phyloP scores from a whole-genome alignment of 257 asterid species.

The Plantago elongata region DNA sequence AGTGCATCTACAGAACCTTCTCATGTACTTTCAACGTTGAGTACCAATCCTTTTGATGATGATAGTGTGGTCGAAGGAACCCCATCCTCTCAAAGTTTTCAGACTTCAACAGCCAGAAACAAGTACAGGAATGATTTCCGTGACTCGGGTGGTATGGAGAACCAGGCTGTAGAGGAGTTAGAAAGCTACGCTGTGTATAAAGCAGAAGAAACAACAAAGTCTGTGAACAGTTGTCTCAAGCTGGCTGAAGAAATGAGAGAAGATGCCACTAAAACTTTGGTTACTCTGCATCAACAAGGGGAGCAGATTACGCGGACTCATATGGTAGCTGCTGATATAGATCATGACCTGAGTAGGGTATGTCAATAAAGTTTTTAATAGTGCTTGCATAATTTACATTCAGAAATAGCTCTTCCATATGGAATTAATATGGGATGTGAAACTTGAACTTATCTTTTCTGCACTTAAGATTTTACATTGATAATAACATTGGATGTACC shows the following conservation, averaged over 20 bases:
- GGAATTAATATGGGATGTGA: no score
- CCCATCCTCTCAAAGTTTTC: conserved; percentile 29
- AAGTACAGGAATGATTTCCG: conserved; percentile 60
- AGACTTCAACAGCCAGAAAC: conserved; percentile 43
- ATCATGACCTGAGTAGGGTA: conserved; percentile 90
- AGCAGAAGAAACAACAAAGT: conserved; percentile 81
- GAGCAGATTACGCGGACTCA: conserved; percentile 87
- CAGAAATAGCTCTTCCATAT: background rate
- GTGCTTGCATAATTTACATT: background rate
- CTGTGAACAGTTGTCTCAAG: conserved; percentile 72
- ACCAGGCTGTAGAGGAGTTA: conserved; percentile 66
- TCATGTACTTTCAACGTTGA: conserved; percentile 27
- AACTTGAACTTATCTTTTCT: no score
- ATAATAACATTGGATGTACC: no score
- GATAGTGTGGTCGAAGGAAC: conserved; percentile 24
- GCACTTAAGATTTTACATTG: no score
- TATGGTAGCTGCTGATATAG: conserved; percentile 78
- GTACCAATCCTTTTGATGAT: conserved; percentile 65
- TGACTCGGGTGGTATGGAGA: conserved; percentile 73
- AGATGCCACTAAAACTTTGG: conserved; percentile 80
- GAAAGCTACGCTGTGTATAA: conserved; percentile 66
- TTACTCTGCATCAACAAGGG: conserved; percentile 88
- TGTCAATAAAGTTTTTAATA: conserved; percentile 20
- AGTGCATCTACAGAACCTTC: conserved; percentile 63
- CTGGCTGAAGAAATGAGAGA: conserved; percentile 90